Evolutionary conservation across 2,329 filamentous ascomycete genomes (phyloP).

Genomic region (Delphinella strobiligena): DNA sequence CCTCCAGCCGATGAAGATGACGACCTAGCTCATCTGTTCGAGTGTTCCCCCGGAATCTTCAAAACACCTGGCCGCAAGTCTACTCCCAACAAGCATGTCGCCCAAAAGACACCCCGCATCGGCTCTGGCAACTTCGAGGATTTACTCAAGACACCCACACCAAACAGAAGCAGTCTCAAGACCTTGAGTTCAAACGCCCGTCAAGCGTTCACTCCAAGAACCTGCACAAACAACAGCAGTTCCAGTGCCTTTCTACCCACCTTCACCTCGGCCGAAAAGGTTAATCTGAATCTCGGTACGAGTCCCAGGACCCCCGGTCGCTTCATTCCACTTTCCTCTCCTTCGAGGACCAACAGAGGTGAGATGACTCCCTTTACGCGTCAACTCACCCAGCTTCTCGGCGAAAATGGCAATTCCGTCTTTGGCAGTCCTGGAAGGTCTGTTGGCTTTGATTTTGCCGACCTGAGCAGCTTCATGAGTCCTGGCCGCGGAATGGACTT

Average conservation of each 20-base stretch:
- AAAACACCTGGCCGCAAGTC: slow-evolving; percentile 34
- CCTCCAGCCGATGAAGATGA: slow-evolving; percentile 34
- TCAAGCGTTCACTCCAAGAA: slow-evolving; percentile 11
- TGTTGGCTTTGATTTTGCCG: slow-evolving; percentile 18
- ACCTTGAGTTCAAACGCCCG: slow-evolving; percentile 8
- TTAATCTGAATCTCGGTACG: slow-evolving; percentile 7
- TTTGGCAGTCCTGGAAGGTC: slow-evolving; percentile 16
- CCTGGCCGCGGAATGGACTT: slow-evolving; percentile 18
- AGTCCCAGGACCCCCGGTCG: slow-evolving; percentile 22
- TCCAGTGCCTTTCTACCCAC: slow-evolving; percentile 24
- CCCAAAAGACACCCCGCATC: slow-evolving; percentile 44
- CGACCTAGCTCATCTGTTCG: slow-evolving; percentile 52
- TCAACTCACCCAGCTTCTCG: slow-evolving; percentile 52
- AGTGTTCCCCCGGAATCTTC: slow-evolving; percentile 40
- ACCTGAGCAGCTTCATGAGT: slow-evolving; percentile 20
- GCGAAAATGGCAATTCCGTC: slow-evolving; percentile 20
- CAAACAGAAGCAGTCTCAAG: slow-evolving; percentile 20
- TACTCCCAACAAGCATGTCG: slow-evolving; percentile 43
- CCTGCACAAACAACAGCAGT: slow-evolving; percentile 18
- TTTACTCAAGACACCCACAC: slow-evolving; percentile 34
- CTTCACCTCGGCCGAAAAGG: slow-evolving; percentile 17
- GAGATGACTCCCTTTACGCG: slow-evolving; percentile 47
- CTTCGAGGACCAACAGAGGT: slow-evolving; percentile 11
- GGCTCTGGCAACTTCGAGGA: slow-evolving; percentile 27
- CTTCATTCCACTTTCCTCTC: slow-evolving; percentile 19